Evolutionary conservation across 2,329 filamentous ascomycete species (phyloP).

Genomic region (Trichophyton verrucosum): DNA sequence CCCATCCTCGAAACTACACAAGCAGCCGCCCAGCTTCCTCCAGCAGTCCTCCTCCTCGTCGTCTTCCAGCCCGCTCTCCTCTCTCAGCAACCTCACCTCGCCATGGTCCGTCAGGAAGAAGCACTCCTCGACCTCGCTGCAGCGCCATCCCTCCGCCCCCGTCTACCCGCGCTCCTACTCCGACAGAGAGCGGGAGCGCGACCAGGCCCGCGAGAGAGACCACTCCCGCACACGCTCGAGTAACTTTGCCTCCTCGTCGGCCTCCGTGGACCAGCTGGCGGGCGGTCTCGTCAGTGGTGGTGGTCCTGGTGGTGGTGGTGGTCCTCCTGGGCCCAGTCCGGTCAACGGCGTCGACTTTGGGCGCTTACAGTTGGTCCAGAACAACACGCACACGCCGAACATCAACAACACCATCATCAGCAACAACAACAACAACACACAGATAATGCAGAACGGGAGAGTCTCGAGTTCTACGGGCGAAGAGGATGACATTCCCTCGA

Average conservation of each 20-base stretch:
- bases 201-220: constrained; percentile 21
- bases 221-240: constrained; percentile 35
- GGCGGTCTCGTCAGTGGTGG: constrained; percentile 19
- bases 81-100: constrained; percentile 16
- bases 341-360: neutral
- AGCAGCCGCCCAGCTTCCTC: constrained; percentile 31
- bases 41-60: constrained; percentile 1
- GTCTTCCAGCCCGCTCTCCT: constrained; percentile 8
- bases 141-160: constrained; percentile 36
- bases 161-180: constrained; percentile 33
- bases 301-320: constrained; percentile 15
- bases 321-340: too few relatives aligned
- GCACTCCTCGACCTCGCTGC: constrained; percentile 33
- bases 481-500: neutral
- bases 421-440: neutral
- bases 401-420: neutral
- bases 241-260: constrained; percentile 36
- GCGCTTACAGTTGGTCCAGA: neutral
- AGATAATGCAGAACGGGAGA: neutral
- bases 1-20: constrained; percentile 18
- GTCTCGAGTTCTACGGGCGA: neutral
- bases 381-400: neutral
- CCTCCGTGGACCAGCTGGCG: constrained; percentile 32
- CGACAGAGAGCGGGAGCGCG: constrained; percentile 13
- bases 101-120: constrained; percentile 31